These are phyloP conservation scores for Vicia sativa DNA, from an alignment of 306 rosid genomes.

Conservation along the genomic window DNA sequence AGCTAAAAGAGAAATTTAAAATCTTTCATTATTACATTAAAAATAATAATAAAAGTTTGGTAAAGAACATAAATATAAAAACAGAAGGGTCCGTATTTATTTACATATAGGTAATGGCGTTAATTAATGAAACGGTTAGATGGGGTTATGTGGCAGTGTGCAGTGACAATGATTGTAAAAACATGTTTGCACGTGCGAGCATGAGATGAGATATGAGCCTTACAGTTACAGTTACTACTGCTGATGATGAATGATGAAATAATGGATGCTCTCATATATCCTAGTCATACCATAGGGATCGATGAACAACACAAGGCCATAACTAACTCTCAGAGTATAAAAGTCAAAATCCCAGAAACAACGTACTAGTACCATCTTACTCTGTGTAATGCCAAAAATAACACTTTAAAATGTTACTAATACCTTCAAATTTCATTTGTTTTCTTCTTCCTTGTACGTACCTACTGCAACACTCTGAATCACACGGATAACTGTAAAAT, in stretches of 20 bases:
- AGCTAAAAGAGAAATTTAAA: too few species aligned
- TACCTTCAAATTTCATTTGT: not conserved
- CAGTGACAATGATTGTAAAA: slow-evolving; percentile 42
- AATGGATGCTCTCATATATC: not conserved
- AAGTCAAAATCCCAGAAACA: slow-evolving; percentile 38
- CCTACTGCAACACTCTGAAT: not conserved
- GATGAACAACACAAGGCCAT: slow-evolving; percentile 15
- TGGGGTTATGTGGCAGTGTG: slow-evolving; percentile 13
- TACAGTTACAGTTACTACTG: not conserved
- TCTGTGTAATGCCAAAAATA: not conserved
- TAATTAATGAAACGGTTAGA: slow-evolving; percentile 18
- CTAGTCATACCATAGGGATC: slow-evolving; percentile 34
- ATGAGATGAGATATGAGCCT: not conserved
- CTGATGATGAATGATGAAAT: too few species aligned
- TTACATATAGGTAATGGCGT: slow-evolving; percentile 12
- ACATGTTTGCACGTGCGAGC: slow-evolving; percentile 37
- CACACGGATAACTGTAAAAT: not conserved
- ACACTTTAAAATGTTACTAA: not conserved
- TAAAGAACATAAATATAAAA: too few species aligned
- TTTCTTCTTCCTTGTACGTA: not conserved
- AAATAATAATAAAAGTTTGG: too few species aligned
- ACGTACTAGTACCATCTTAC: not conserved
- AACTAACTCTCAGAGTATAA: not conserved
- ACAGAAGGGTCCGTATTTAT: too few species aligned
- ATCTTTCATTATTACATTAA: too few species aligned